These are phyloP conservation scores for Starmerella bacillaris DNA, from an alignment of 805 yeast species.

Conservation along the genomic window DNA sequence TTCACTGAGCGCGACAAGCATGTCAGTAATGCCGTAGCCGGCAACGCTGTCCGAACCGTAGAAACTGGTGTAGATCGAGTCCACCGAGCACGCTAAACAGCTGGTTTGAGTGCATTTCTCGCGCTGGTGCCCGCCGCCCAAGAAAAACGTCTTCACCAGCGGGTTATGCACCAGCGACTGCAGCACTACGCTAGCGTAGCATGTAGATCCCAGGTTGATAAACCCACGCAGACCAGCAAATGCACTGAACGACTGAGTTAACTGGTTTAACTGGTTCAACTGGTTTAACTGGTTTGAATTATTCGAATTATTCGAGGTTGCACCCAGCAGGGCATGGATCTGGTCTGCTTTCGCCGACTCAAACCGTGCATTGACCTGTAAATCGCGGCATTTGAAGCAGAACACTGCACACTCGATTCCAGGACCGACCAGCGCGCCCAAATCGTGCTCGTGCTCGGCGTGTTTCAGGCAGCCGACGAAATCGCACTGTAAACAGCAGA, in stretches of 20 bases:
- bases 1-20: slow-evolving; percentile 76
- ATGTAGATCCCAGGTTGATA: slow-evolving; percentile 89
- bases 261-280: neutral
- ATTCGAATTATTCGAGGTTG: neutral
- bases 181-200: slow-evolving; percentile 86
- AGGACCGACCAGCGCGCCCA: slow-evolving; percentile 45
- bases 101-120: slow-evolving; percentile 22
- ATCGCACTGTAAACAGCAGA: slow-evolving; percentile 16
- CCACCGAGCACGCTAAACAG: slow-evolving; percentile 77
- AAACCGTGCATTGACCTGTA: slow-evolving; percentile 16
- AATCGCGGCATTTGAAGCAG: slow-evolving; percentile 65
- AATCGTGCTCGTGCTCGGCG: slow-evolving; percentile 26
- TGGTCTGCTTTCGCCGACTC: neutral
- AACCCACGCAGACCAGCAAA: slow-evolving; percentile 73
- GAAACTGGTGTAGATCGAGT: slow-evolving; percentile 55
- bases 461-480: slow-evolving; percentile 15
- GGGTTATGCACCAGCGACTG: slow-evolving; percentile 89
- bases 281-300: neutral
- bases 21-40: slow-evolving; percentile 65
- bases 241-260: slow-evolving; percentile 34
- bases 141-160: slow-evolving; percentile 54
- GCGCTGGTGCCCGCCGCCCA: slow-evolving; percentile 58
- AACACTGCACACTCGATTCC: slow-evolving; percentile 40
- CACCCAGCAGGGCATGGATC: neutral
- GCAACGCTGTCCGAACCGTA: slow-evolving; percentile 43